Conservation (phyloP, 2,329 filamentous ascomycete genomes). For the Pezicula radicicola region DNA sequence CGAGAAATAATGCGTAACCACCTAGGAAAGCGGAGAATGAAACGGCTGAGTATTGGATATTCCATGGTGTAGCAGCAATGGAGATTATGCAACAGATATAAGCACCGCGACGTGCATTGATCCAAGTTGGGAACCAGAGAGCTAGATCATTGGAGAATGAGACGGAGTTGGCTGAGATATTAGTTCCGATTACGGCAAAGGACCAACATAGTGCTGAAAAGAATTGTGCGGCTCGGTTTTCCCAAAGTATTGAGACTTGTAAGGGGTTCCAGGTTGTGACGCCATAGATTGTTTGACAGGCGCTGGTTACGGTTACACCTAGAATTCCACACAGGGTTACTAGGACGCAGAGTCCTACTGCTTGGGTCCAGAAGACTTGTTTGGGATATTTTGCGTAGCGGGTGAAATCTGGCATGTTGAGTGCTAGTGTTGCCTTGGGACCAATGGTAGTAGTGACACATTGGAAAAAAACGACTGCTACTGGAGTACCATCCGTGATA, state of each 20-base stretch:
- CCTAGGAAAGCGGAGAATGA: slow-evolving; percentile 27
- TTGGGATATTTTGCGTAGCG: slow-evolving; percentile 22
- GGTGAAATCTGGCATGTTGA: slow-evolving; percentile 29
- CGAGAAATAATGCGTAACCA: slow-evolving; percentile 32
- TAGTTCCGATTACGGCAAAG: slow-evolving; percentile 29
- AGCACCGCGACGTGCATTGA: slow-evolving; percentile 45
- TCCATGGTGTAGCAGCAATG: slow-evolving; percentile 44
- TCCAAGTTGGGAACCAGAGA: slow-evolving; percentile 44
- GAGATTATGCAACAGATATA: slow-evolving; percentile 38
- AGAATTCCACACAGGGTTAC: slow-evolving; percentile 22
- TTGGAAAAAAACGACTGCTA: slow-evolving; percentile 15
- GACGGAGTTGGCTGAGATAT: slow-evolving; percentile 37
- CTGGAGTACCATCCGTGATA: slow-evolving; percentile 14
- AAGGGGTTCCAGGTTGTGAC: slow-evolving; percentile 25
- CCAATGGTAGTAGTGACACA: slow-evolving; percentile 18
- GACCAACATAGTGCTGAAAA: slow-evolving; percentile 24
- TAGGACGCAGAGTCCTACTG: slow-evolving; percentile 18
- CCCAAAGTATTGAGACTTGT: slow-evolving; percentile 18
- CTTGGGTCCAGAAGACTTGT: slow-evolving; percentile 20
- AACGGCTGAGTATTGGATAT: slow-evolving; percentile 34
- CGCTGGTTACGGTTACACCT: slow-evolving; percentile 21
- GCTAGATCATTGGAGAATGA: slow-evolving; percentile 34
- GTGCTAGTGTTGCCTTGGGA: slow-evolving; percentile 21
- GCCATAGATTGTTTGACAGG: slow-evolving; percentile 24
- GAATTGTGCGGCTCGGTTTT: slow-evolving; percentile 26